Evolutionary conservation across 768 basidiomycete species (phyloP), one percentile per base, ranked within the genome.

Genomic region (Amanita inopinata): DNA sequence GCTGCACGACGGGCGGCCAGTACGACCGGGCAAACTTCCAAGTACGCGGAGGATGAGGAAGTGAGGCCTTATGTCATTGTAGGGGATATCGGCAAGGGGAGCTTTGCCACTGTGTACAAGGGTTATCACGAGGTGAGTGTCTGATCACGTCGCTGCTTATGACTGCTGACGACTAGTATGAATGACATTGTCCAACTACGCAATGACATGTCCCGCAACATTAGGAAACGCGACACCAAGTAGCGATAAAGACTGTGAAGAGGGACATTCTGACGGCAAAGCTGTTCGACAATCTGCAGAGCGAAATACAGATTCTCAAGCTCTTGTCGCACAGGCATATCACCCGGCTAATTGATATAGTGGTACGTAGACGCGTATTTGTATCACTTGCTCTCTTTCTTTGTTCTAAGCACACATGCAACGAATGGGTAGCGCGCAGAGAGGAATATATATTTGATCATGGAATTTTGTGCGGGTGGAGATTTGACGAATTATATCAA

Each of bases 401-500:
- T 14, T 14, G 73, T 45, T 22, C 31, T 61, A 14, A 36, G 34
- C 17, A 22, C 20, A 11, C 20, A 8, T 35, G 27, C 15, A n/a
- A 20, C 27, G 7, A 7, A 28, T 28, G 27, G 24, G 11, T 35
- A 86, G 83, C 75, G 80, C 35, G 80, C 81, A 2, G 82, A 86
- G 51, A 71, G 72, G 44, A 75, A 84, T 53, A 83, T 88, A 53
- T 97, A 96, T 65, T 80, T 99, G 44, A 83, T 99, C 53, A 99
- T 98, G 83, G 94, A 96, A 53, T 97, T 78, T 60, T 98, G 96
- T 58, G 79, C 91, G 1, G 94, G 93, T 1, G 93, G 93, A 2
- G 96, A 99, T 62, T 77, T 99, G 37, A 89, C 91, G 0, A 80
- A 89, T 52, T 98, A 98, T 55, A 94, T 98, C 71, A 92, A 91